A percentile compares a stretch with the other conserved stretches of the same genome.
phyloP scores from a whole-genome alignment of 257 asterid species.

The Fraxinus excelsior region DNA sequence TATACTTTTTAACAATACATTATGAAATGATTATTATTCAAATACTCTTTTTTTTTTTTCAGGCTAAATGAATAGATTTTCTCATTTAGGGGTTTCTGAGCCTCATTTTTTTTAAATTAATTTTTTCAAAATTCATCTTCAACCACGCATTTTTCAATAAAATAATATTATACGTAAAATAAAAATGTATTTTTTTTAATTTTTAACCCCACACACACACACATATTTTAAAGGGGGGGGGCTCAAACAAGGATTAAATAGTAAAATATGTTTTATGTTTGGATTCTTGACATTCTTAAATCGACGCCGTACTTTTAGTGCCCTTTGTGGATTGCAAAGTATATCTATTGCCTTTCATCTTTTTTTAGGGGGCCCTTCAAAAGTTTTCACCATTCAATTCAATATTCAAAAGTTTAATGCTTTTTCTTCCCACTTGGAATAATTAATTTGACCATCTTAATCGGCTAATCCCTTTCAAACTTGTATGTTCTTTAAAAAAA shows the following conservation, averaged over 20 bases:
- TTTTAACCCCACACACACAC: too few species aligned
- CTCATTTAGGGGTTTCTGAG: neutral
- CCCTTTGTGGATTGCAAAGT: conserved; percentile 18
- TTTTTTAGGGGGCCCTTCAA: neutral
- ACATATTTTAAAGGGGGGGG: too few species aligned
- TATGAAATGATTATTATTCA: too few species aligned
- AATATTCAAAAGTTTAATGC: neutral
- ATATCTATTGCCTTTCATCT: neutral
- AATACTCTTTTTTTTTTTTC: too few species aligned
- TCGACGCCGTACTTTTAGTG: neutral
- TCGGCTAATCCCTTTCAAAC: neutral
- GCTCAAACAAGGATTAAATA: too few species aligned
- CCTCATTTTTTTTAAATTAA: too few species aligned
- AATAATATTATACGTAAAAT: too few species aligned
- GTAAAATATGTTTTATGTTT: neutral
- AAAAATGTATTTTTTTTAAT: too few species aligned
- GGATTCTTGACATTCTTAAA: conserved; percentile 2
- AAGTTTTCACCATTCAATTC: neutral
- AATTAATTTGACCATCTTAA: neutral
- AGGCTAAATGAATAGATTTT: too few species aligned
- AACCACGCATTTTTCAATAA: too few species aligned
- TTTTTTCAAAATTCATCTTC: too few species aligned
- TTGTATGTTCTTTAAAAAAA: neutral
- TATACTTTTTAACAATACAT: too few species aligned
- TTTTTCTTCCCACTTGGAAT: neutral